Percentiles rank a stretch among this genome's conserved stretches.
These are phyloP conservation scores for Cryptococcus sp. DNA, from an alignment of 1,284 basidiomycete genomes.

Conservation along the genomic window DNA sequence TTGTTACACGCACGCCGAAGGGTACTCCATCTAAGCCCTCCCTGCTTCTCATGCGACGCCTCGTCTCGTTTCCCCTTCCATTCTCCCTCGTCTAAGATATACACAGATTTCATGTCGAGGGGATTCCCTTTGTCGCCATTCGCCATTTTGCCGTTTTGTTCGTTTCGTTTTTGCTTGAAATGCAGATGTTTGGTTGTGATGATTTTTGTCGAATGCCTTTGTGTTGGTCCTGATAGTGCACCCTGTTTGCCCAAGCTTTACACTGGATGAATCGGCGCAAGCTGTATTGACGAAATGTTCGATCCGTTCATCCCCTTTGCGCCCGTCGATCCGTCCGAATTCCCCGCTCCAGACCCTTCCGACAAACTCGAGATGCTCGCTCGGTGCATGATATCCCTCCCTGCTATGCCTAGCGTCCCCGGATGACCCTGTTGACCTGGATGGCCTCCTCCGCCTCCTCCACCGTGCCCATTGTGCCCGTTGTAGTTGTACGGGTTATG, in stretches of 20 bases:
- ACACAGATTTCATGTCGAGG: too few relatives aligned
- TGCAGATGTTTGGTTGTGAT: too few relatives aligned
- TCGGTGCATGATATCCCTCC: slow-evolving; percentile 13
- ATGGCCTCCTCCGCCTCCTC: neutral
- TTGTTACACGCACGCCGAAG: too few relatives aligned
- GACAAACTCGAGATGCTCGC: slow-evolving; percentile 28
- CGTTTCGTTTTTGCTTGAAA: too few relatives aligned
- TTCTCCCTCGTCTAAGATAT: too few relatives aligned
- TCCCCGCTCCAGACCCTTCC: slow-evolving; percentile 24
- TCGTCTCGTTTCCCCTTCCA: too few relatives aligned
- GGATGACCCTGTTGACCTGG: neutral
- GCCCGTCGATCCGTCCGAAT: slow-evolving; percentile 14
- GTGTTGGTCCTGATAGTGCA: too few relatives aligned
- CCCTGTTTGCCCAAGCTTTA: neutral
- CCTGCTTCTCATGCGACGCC: too few relatives aligned
- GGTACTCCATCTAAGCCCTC: too few relatives aligned
- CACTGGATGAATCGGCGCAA: neutral
- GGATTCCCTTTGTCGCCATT: too few relatives aligned
- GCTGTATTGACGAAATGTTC: neutral
- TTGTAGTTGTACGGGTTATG: neutral
- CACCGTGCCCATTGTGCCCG: neutral
- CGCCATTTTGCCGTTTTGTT: too few relatives aligned
- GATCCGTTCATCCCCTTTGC: slow-evolving; percentile 4
- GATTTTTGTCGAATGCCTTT: too few relatives aligned
- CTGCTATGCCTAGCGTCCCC: slow-evolving; percentile 6